phyloP scores from a whole-genome alignment of 768 basidiomycete genomes.

The Hericium alpestre region DNA sequence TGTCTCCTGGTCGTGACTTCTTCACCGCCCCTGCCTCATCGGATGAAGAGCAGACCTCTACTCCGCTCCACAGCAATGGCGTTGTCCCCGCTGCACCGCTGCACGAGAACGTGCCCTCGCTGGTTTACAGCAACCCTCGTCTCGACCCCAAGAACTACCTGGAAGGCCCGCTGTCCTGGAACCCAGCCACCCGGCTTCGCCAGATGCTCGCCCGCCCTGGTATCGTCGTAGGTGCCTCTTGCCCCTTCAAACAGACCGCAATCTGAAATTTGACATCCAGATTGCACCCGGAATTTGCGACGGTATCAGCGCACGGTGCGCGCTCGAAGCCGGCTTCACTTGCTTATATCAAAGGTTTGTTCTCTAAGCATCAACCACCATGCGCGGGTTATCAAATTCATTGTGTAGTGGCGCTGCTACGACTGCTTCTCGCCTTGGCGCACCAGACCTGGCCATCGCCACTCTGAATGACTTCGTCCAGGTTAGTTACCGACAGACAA shows the following conservation, averaged over 20 bases:
- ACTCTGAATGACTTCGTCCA: slow-evolving; percentile 69
- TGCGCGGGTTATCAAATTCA: not conserved
- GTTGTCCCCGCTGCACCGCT: not conserved
- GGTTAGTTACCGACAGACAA: slow-evolving; percentile 19
- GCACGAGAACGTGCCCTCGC: not conserved
- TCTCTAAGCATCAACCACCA: not conserved
- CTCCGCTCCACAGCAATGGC: not conserved
- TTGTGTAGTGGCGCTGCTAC: slow-evolving; percentile 57
- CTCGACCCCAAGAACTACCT: slow-evolving; percentile 59
- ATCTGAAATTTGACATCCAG: slow-evolving; percentile 22
- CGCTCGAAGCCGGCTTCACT: slow-evolving; percentile 68
- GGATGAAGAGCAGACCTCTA: not conserved
- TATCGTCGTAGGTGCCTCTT: slow-evolving; percentile 41
- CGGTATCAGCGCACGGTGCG: slow-evolving; percentile 71
- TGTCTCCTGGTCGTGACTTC: not conserved
- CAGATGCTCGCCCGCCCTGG: slow-evolving; percentile 48
- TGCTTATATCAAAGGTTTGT: slow-evolving; percentile 66
- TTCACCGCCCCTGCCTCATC: not conserved
- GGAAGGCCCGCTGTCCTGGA: slow-evolving; percentile 56
- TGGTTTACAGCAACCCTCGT: slow-evolving; percentile 54
- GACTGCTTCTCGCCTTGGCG: slow-evolving; percentile 67
- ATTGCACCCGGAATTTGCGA: slow-evolving; percentile 74
- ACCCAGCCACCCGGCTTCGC: slow-evolving; percentile 63
- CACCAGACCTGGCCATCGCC: slow-evolving; percentile 72
- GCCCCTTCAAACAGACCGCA: not conserved